Base-by-base conservation (phyloP, 192 early-diverging fungal genomes). In the Backusella australiensis region DNA sequence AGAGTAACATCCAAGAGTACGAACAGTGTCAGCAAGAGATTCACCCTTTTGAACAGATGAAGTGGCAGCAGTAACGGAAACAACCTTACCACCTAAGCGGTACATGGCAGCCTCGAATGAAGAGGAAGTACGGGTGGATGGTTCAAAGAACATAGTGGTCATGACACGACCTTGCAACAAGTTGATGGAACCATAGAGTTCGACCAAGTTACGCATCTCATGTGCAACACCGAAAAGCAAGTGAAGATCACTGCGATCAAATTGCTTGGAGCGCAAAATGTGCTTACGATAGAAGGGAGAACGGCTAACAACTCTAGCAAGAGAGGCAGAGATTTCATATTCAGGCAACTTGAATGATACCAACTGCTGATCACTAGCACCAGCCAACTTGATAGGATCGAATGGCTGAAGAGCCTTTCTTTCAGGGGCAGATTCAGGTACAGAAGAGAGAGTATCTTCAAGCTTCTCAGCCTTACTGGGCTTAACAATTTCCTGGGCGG, bases 11-110 rank as follows among this genome's bases (percentile, higher is more conserved):
- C 89, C 93, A 39, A 99, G 88, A 19, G 98, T 98, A 53, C 96
- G 92, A 53, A 99, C 93, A 71, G 98, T 96, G 80, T 99, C 98
- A 23, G 92, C 92, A 42, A 98, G 80, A 23, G 92, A 91, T 88
- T 99, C 98, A 72, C 98, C 98, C 93, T 98, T 99, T 72, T 93
- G 90, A 38, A 98, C 90, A 65, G 96, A 97, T 36, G 94, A 95
- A 23, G 92, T 93, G 69, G 91, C 88, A 49, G 89, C 89, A 81
- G 92, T 93, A 71, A 96, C 94, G 19, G 88, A 85, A 35, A 99
- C 94, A 34, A 99, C 95, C 35, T 87, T 83, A 52, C 98, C 98
- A 74, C 97, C 98, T 23, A 99, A 87, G 42, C 98, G 90, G 77
- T 86, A 75, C 96, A 98, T 98, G 34, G 98, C 98, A 26, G 98